Evolutionary conservation across 2,329 filamentous ascomycete species (phyloP).

Genomic region (Emericellopsis atlantica): DNA sequence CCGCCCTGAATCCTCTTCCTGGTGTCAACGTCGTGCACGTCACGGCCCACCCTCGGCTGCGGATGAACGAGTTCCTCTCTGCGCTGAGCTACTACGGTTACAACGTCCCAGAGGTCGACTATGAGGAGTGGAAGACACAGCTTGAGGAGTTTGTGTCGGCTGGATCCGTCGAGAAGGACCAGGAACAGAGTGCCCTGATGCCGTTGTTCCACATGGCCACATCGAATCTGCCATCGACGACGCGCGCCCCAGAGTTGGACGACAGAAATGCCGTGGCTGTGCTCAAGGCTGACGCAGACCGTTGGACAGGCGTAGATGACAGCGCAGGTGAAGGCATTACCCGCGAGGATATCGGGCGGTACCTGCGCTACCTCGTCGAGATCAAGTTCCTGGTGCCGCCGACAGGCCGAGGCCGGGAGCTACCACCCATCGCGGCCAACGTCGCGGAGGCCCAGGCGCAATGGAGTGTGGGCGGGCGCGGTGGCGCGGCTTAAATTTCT

Average conservation of each 20-base stretch:
- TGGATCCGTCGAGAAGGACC: constrained; percentile 5
- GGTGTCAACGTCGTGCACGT: constrained; percentile 56
- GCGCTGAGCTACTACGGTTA: constrained; percentile 64
- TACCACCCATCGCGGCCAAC: constrained; percentile 7
- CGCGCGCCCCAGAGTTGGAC: constrained; percentile 58
- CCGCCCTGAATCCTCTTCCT: constrained; percentile 47
- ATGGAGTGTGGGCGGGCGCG: constrained; percentile 1
- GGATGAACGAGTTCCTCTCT: constrained; percentile 66
- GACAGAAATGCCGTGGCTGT: constrained; percentile 49
- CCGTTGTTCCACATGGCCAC: constrained; percentile 65
- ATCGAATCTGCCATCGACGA: constrained; percentile 53
- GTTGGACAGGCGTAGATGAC: constrained; percentile 45
- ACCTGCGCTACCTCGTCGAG: constrained; percentile 14
- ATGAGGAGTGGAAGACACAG: constrained; percentile 24
- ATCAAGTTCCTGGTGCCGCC: constrained; percentile 16
- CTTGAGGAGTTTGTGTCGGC: constrained; percentile 9
- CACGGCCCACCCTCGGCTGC: constrained; percentile 65
- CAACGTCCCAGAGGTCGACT: constrained; percentile 58
- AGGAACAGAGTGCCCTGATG: constrained; percentile 25
- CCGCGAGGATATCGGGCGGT: constrained; percentile 12
- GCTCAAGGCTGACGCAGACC: constrained; percentile 46
- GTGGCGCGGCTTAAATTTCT: not conserved
- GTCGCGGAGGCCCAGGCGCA: constrained; percentile 1
- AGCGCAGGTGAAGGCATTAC: constrained; percentile 25
- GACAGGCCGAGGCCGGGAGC: constrained; percentile 11